These are phyloP conservation scores for Sanghuangporus baumii DNA, from an alignment of 1,284 basidiomycete species.

Conservation along the genomic window DNA sequence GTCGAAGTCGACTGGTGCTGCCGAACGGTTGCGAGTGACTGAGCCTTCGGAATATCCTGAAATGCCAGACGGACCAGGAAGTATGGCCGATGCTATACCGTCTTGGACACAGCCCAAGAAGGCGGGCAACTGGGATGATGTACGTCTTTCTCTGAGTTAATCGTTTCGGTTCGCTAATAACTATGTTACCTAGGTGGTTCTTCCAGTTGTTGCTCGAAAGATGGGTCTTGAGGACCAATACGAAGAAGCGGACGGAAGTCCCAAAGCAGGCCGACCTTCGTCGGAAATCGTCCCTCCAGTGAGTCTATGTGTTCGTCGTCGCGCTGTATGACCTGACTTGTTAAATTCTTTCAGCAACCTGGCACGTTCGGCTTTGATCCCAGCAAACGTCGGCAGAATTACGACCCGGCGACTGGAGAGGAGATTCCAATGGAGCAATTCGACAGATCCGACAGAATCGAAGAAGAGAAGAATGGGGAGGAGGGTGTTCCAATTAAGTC, in stretches of 20 bases:
- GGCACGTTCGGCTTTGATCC: constrained; percentile 77
- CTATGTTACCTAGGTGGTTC: constrained; percentile 39
- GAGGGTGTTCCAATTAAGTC: constrained; percentile 7
- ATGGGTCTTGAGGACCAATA: constrained; percentile 69
- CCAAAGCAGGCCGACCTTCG: constrained; percentile 38
- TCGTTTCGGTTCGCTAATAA: neutral
- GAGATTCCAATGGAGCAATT: constrained; percentile 64
- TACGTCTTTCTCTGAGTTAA: constrained; percentile 29
- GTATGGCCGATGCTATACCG: constrained; percentile 64
- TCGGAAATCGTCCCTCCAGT: constrained; percentile 40
- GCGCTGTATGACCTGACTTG: constrained; percentile 10
- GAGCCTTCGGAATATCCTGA: constrained; percentile 63
- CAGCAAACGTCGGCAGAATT: constrained; percentile 46
- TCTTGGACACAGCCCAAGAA: constrained; percentile 70
- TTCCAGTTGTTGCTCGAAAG: constrained; percentile 78
- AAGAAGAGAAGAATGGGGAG: constrained; percentile 22
- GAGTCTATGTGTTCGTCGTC: constrained; percentile 33
- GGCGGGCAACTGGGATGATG: constrained; percentile 74
- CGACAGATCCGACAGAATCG: constrained; percentile 31
- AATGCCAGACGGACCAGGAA: constrained; percentile 38
- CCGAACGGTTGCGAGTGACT: constrained; percentile 12
- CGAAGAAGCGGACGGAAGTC: constrained; percentile 56
- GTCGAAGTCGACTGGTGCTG: constrained; percentile 28
- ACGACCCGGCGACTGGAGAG: constrained; percentile 34
- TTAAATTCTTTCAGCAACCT: constrained; percentile 47